Evolutionary conservation across 331 rosid genomes (phyloP), one percentile per base, ranked within the genome.

Genomic region (Stylosanthes scabra): DNA sequence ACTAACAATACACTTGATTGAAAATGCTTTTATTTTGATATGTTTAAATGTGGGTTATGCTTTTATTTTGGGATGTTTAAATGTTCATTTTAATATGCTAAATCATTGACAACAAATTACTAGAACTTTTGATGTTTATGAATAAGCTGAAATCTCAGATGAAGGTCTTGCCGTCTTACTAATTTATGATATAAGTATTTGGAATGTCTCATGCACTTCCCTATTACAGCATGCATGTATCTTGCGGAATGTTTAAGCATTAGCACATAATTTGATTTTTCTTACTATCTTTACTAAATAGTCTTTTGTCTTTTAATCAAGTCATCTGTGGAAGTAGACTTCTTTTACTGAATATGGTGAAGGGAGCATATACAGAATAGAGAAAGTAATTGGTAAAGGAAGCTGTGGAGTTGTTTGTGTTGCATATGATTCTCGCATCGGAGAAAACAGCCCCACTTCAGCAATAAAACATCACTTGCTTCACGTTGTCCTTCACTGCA

Each of bases 361-460:
- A 83, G 99, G 99, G 68, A 87, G 89, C 83, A 87, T 97, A 84
- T 95, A 95, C 76, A 92, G 72, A 85, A 95, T 95, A 83, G 99
- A 92, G 88, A 98, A 95, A 86, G 99, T 95, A 65, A 95, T 95
- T 82, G 98, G 99, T 59, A 92, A 95, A 86, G 98, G 98, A 87
- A 92, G 98, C 82, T 95, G 92, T 75, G 99, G 99, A 20, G 98
- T 95, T 79, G 98, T 95, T 76, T 95, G 99, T 80, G 92, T 98
- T 63, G 98, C 99, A 64, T 95, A 86, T 68, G 98, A 95, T 83
- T 74, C 92, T 41, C 97, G 87, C 70, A 84, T 89, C 4, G 97
- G 98, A 49, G 99, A 95, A 31, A 95, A 95, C 25, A 20, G 25
- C 25, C 25, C 25, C 25, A 20, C 25, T 1, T 82, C 78, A 93